Evolutionary conservation across 805 yeast species (phyloP).

Genomic region (Starmerella cellae): DNA sequence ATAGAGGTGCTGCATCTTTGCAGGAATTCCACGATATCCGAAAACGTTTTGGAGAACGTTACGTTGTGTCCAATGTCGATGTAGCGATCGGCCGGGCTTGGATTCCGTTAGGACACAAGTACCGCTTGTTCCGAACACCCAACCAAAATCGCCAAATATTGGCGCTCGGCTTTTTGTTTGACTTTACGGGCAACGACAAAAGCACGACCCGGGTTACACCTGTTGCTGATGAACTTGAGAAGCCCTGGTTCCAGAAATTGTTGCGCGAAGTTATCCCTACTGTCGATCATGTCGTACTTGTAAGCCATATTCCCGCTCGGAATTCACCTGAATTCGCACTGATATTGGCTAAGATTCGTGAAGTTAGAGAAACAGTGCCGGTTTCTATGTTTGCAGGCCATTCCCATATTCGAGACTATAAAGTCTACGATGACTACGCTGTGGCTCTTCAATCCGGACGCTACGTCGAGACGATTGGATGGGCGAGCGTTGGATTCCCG

Average conservation of each 20-base stretch:
- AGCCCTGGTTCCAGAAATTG: constrained; percentile 48
- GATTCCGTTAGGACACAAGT: constrained; percentile 57
- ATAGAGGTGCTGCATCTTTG: constrained; percentile 46
- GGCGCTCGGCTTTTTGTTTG: constrained; percentile 65
- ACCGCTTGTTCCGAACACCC: constrained; percentile 49
- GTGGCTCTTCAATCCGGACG: constrained; percentile 80
- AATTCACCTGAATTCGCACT: constrained; percentile 39
- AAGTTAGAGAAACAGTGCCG: constrained; percentile 43
- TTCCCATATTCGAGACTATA: constrained; percentile 78
- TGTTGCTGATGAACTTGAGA: constrained; percentile 38
- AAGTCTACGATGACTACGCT: constrained; percentile 46
- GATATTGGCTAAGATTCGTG: constrained; percentile 40
- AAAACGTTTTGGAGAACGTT: constrained; percentile 41
- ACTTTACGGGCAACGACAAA: constrained; percentile 49
- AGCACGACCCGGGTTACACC: constrained; percentile 48
- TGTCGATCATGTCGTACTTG: constrained; percentile 53
- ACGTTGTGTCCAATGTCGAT: constrained; percentile 37
- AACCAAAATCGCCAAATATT: constrained; percentile 39
- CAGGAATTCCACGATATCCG: constrained; percentile 47
- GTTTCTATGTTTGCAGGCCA: constrained; percentile 91
- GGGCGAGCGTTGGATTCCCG: constrained; percentile 41
- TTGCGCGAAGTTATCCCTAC: constrained; percentile 22
- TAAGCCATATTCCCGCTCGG: constrained; percentile 68
- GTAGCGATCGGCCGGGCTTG: constrained; percentile 25
- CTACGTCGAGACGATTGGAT: constrained; percentile 83